Percentiles rank a stretch among this genome's conserved stretches.
Conservation (phyloP, 2,329 filamentous ascomycete species). For the Penicillium sp. region DNA sequence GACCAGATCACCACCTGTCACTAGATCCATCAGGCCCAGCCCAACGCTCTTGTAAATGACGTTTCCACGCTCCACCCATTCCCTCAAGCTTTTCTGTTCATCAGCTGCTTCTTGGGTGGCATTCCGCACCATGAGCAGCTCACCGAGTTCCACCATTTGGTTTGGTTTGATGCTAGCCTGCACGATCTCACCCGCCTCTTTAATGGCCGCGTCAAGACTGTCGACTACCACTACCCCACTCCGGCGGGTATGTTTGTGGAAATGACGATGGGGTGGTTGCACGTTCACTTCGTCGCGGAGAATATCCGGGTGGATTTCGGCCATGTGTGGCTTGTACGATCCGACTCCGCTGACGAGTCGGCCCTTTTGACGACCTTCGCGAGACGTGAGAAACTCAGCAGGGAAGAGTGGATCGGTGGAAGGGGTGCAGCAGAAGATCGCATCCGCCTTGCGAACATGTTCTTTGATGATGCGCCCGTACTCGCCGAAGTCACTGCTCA, state of each 20-base stretch:
- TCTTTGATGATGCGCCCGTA: constrained; percentile 70
- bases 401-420: constrained; percentile 77
- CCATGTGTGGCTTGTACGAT: constrained; percentile 71
- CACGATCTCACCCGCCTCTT: constrained; percentile 85
- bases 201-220: constrained; percentile 76
- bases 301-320: constrained; percentile 79
- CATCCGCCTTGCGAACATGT: constrained; percentile 71
- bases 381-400: constrained; percentile 68
- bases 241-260: constrained; percentile 57
- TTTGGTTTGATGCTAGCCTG: constrained; percentile 72
- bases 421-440: constrained; percentile 88
- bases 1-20: constrained; percentile 64
- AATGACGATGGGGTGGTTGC: constrained; percentile 48
- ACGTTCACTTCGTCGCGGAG: constrained; percentile 66
- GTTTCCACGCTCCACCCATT: constrained; percentile 67
- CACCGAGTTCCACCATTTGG: constrained; percentile 85
- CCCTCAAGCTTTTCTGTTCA: constrained; percentile 51
- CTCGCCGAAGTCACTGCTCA: constrained; percentile 73
- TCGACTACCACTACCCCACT: constrained; percentile 66
- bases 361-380: constrained; percentile 50
- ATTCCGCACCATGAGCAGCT: constrained; percentile 69
- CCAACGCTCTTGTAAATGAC: constrained; percentile 73
- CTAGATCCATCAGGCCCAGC: constrained; percentile 69
- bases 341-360: constrained; percentile 50
- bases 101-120: constrained; percentile 49